Evolutionary conservation across 352 stramenopile genomes (phyloP), one percentile per base, ranked within the genome.

Genomic region (Globisporangium spiculum): DNA sequence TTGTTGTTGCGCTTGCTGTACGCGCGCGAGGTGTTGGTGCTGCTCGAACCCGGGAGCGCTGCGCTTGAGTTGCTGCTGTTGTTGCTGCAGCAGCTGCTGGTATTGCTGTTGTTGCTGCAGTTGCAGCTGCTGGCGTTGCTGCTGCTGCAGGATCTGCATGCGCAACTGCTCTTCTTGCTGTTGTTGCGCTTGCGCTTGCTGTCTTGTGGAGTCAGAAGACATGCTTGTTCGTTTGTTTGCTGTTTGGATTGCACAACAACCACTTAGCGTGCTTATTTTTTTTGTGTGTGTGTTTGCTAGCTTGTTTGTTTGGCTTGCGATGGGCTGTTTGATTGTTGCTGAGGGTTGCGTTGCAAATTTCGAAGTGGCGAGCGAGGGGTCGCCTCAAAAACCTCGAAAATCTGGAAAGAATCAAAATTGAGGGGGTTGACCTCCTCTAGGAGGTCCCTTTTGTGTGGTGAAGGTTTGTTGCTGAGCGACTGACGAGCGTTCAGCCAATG

Each of bases 51-150:
- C 7, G n/a, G 20, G 48, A 1, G 3, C 14, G 48, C 48, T 27
- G 48, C 22, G n/a, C 48, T 27, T 27, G 27, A 16, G 27, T 3
- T 60, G 30, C 32, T 60, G 55, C 20, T 60, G 55, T 20, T 60
- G 54, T 32, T 60, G 54, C 12, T 60, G 54, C 4, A 60, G 27
- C 27, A 60, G 54, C 27, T 60, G 30, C 16, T 34, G 27, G 18
- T 46, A 60, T 3, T 60, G 55, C 55, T 46, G 55, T 27, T 46
- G 55, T 34, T 60, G 55, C 6, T 30, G 55, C 30, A 41, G 20
- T 27, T 60, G 55, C 7, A 60, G 55, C 20, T 60, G 55, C 55
- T 27, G 27, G 55, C 55, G 55, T 22, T 60, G 55, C 18, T 46
- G 27, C 20, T 60, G 55, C 55, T 46, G 55, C 18, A 60, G 18